Conservation (phyloP, 305 asterid species). For the Fraxinus sp. region DNA sequence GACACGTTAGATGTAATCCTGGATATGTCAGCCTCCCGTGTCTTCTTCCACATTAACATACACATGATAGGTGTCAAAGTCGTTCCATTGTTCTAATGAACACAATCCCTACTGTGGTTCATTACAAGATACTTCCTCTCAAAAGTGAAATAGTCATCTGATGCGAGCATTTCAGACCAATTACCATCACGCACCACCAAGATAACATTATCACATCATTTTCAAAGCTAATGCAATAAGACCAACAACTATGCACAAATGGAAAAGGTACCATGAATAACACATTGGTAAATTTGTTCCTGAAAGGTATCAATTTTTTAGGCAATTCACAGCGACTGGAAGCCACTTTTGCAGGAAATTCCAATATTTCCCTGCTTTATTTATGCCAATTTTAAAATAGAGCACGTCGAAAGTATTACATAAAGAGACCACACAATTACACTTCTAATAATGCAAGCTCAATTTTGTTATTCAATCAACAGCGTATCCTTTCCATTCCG, state of each 20-base stretch:
- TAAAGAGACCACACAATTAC: not conserved
- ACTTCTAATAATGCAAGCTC: not conserved
- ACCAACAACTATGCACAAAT: not conserved
- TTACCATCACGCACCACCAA: not conserved
- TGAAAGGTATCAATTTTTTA: not conserved
- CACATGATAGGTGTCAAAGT: not conserved
- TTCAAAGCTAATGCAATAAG: not conserved
- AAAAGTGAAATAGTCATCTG: not conserved
- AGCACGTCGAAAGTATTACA: not conserved
- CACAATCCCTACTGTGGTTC: not conserved
- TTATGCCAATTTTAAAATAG: not conserved
- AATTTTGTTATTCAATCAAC: not conserved
- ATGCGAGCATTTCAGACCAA: not conserved
- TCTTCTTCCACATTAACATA: not conserved
- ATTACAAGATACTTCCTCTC: not conserved
- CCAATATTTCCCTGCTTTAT: not conserved
- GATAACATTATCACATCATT: not conserved
- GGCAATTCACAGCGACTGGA: not conserved
- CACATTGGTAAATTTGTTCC: not conserved
- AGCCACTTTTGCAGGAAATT: slow-evolving; percentile 1
- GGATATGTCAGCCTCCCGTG: not conserved
- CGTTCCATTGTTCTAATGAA: not conserved
- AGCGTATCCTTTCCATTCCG: not conserved
- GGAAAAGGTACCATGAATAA: not conserved
- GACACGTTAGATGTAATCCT: not conserved